Evolutionary conservation across 805 yeast genomes (phyloP), one percentile per base, ranked within the genome.

Genomic region (Candida tallmaniae): DNA sequence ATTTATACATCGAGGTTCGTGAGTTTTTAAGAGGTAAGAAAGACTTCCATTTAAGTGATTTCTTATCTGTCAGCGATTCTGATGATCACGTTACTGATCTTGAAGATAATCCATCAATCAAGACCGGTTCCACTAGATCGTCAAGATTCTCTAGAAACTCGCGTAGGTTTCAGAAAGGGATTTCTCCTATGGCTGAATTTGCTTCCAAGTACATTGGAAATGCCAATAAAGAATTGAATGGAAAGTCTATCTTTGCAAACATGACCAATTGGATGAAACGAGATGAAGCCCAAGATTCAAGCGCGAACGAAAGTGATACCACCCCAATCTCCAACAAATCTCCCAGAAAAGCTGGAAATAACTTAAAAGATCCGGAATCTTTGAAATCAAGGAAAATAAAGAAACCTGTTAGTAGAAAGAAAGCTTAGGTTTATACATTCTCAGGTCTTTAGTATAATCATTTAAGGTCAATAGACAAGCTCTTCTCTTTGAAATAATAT

Each of bases 1-100:
- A 88, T 57, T 62, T 88, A 33, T 88, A 88, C 56, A 79, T 83
- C 42, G 95, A 89, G 56, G 82, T 89, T 18, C 68, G 93, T 43
- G 90, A 85, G 54, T 78, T 79, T 43, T 55, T 85, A 48, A 60
- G 80, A 42, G 69, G 71, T 22, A 69, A 68, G 40, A 68, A 60
- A 47, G 67, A 55, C 9, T 46, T 44, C 23, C 15, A 38, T n/a
- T 27, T 35, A 14, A 24, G 42, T 16, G 38, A 31, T 23, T 20
- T 23, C 2, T n/a, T 19, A 14, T 32, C 34, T 9, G 6, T 31
- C 6, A 29, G 25, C 21, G 62, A 61, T 36, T 44, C 51, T 12
- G 68, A 41, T n/a, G 41, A 34, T 22, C 23, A 31, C 23, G 6
- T 6, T 9, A 27, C 24, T 7, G 31, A 17, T 12, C 6, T 6